Evolutionary conservation across 345 rosid species (phyloP).

Genomic region (Syzygium oleosum): DNA sequence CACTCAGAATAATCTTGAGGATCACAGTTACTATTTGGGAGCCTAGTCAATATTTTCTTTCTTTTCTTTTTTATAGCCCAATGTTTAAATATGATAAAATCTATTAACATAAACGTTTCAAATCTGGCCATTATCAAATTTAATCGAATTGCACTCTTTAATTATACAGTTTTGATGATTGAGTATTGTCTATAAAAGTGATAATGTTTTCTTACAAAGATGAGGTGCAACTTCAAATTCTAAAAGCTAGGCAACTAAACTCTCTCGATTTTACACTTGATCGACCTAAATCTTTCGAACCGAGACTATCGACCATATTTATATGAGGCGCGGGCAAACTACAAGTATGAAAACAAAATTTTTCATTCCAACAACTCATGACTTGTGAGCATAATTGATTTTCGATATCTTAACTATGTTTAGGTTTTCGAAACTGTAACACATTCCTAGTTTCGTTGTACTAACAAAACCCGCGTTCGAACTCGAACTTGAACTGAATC

Average conservation of each 20-base stretch:
- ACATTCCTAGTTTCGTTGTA: not conserved
- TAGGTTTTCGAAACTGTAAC: not conserved
- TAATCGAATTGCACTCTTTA: not conserved
- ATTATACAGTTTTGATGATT: not conserved
- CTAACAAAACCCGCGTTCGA: not conserved
- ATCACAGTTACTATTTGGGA: not conserved
- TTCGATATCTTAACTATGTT: rapidly evolving
- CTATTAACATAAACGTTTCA: not conserved
- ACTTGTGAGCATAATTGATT: not conserved
- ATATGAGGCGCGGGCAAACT: not conserved
- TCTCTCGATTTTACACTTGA: not conserved
- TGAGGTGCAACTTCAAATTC: not conserved
- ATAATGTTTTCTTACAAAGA: not conserved
- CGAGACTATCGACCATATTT: not conserved
- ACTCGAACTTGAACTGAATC: not conserved
- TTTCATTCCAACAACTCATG: not conserved
- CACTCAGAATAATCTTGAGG: not conserved
- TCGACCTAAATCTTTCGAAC: not conserved
- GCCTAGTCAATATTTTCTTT: not conserved
- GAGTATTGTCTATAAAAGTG: not conserved
- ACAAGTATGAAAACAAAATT: too few species aligned
- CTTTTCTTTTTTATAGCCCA: not conserved
- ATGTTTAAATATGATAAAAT: not conserved
- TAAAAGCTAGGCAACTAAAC: not conserved
- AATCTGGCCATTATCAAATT: not conserved